Evolutionary conservation across 1,284 basidiomycete genomes (phyloP).

Genomic region (Ceratobasidium sp.): DNA sequence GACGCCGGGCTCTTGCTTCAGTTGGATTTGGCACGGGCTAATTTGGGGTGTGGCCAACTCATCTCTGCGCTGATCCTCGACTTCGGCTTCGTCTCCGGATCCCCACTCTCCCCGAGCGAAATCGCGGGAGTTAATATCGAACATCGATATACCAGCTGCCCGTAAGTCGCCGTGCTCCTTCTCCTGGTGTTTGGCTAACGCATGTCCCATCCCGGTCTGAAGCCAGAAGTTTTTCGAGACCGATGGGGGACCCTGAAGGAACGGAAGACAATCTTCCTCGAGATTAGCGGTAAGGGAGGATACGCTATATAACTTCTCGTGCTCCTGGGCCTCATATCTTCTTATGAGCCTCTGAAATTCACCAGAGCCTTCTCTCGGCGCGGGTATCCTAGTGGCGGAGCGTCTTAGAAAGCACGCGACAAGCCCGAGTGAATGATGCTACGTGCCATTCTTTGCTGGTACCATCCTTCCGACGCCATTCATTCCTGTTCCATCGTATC

Average conservation of each 20-base stretch:
- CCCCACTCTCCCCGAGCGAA: constrained; percentile 4
- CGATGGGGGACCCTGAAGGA: neutral
- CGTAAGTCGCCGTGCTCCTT: neutral
- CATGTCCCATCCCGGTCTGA: neutral
- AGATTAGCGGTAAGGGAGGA: neutral
- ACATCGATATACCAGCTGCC: neutral
- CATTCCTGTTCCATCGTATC: constrained; percentile 39
- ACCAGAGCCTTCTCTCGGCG: constrained; percentile 11
- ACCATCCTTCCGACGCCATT: constrained; percentile 32
- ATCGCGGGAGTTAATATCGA: constrained; percentile 14
- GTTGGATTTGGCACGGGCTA: too few relatives aligned
- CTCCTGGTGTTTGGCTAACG: neutral
- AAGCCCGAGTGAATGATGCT: neutral
- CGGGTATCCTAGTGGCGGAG: constrained; percentile 32
- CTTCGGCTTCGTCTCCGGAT: neutral
- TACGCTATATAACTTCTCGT: neutral
- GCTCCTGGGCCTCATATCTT: constrained; percentile 21
- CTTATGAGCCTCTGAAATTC: constrained; percentile 27
- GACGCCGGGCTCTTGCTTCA: constrained; percentile 8
- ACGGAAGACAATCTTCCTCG: neutral
- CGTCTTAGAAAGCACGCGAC: neutral
- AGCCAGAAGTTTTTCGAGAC: constrained; percentile 23
- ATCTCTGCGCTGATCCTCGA: neutral
- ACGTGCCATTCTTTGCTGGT: constrained; percentile 42
- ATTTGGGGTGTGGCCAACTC: too few relatives aligned